Percentiles rank a stretch among this genome's conserved stretches.
phyloP scores from a whole-genome alignment of 805 yeast species.

The Ogataea corticis region DNA sequence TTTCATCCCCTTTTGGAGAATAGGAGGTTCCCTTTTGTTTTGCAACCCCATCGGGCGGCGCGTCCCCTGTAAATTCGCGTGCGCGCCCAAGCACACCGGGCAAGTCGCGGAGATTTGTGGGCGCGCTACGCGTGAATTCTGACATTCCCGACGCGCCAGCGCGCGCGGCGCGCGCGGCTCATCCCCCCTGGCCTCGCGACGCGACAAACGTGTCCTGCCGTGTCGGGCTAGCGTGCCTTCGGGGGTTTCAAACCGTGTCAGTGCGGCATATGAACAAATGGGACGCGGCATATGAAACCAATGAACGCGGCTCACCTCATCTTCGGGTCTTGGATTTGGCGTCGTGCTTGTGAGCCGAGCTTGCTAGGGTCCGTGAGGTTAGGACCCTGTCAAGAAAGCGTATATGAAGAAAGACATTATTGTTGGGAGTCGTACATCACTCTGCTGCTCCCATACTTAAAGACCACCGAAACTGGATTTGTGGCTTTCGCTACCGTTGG shows the following conservation, averaged over 20 bases:
- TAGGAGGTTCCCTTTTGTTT: conserved; percentile 8
- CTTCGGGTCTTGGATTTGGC: too few relatives aligned
- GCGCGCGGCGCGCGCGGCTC: conserved; percentile 4
- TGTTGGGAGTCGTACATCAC: too few relatives aligned
- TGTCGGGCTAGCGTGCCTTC: conserved; percentile 7
- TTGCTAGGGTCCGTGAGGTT: too few relatives aligned
- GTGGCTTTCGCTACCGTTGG: too few relatives aligned
- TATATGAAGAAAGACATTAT: too few relatives aligned
- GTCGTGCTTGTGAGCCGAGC: too few relatives aligned
- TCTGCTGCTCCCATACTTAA: too few relatives aligned
- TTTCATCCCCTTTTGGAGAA: conserved; percentile 11
- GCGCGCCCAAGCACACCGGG: neutral
- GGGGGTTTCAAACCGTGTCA: conserved; percentile 1
- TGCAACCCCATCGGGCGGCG: conserved; percentile 4
- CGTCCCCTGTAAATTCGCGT: conserved; percentile 5
- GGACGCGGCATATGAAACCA: neutral
- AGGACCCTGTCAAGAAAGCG: too few relatives aligned
- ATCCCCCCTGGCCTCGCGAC: conserved; percentile 5
- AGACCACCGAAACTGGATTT: too few relatives aligned
- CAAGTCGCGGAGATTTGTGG: conserved; percentile 1
- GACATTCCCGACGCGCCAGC: neutral
- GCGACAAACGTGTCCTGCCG: conserved; percentile 8
- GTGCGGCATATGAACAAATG: neutral
- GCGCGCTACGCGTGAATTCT: neutral
- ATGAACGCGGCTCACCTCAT: too few relatives aligned